Evolutionary conservation across 2,329 filamentous ascomycete genomes (phyloP), one percentile per base, ranked within the genome.

Genomic region (Rutstroemia sp.): DNA sequence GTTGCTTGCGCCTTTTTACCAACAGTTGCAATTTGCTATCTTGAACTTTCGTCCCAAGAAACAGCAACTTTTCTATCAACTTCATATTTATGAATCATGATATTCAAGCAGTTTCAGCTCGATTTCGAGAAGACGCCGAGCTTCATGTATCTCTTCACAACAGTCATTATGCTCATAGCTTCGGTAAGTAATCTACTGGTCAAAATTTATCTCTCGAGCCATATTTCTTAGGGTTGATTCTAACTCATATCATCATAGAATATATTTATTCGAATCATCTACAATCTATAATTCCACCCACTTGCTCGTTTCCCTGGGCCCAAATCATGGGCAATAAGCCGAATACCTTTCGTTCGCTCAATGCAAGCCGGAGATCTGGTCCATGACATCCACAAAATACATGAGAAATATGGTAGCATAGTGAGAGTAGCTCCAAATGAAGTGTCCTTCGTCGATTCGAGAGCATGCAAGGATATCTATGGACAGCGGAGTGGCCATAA

Each of bases 291-390:
- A 19, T 62, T 64, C 37, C 69, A 72, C 45, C 70, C 68, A 4
- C 58, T 68, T 5, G 60, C 64, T 7, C 64, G 64, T 25, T 70
- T 65, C 52, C 68, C 67, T 2, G 69, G 70, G 1, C 71, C 71
- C 1, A 62, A 57, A 23, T 27, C 49, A 16, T 58, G 56, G 23
- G 59, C 64, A 12, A 47, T 58, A 2, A 58, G 51, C n/a, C 45
- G 54, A 10, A 53, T 60, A 10, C 58, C 58, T 3, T 48, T 21
- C 39, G 30, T 51, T 12, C 27, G 44, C 9, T 17, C 30, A 6
- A 45, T 45, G 2, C 25, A 57, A 17, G 23, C 39, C 12, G 56
- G 58, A 10, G 44, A 45, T n/a, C 23, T 48, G n/a, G 50, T 52
- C 3, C 51, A 55, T 46, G 47, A 37, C 23, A 48, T 60, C 17